Conservation (phyloP, 495 filamentous ascomycete species). For the Hamigera avellanea region DNA sequence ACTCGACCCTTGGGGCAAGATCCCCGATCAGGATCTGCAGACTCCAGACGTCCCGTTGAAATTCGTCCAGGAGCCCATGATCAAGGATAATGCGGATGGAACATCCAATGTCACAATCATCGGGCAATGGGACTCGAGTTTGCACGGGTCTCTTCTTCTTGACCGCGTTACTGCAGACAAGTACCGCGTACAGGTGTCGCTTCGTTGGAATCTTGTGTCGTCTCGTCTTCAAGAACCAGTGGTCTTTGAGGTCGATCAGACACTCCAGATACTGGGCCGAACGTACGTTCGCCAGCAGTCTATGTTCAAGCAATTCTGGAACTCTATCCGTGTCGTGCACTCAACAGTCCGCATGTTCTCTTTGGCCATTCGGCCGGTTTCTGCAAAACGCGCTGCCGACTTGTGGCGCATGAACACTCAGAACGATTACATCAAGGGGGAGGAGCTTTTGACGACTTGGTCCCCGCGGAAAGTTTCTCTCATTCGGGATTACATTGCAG, state of each 20-base stretch:
- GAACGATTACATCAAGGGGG: slow-evolving; percentile 88
- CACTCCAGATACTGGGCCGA: slow-evolving; percentile 72
- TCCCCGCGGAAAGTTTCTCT: slow-evolving; percentile 80
- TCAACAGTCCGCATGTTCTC: slow-evolving; percentile 79
- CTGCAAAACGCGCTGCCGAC: slow-evolving; percentile 82
- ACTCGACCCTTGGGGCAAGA: slow-evolving; percentile 73
- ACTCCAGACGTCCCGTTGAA: slow-evolving; percentile 66
- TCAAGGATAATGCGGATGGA: slow-evolving; percentile 77
- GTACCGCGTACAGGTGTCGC: slow-evolving; percentile 77
- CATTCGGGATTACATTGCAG: slow-evolving; percentile 66
- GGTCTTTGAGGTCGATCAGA: slow-evolving; percentile 68
- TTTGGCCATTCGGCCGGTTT: slow-evolving; percentile 70
- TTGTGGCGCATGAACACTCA: slow-evolving; percentile 96
- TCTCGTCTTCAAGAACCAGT: slow-evolving; percentile 71
- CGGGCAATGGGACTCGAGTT: slow-evolving; percentile 93
- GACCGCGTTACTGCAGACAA: slow-evolving; percentile 84
- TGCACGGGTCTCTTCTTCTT: slow-evolving; percentile 80
- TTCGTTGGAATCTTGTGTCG: slow-evolving; percentile 74
- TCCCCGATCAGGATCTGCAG: slow-evolving; percentile 61
- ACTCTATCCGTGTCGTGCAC: slow-evolving; percentile 72
- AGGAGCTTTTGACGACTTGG: slow-evolving; percentile 77
- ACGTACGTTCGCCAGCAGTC: slow-evolving; percentile 74
- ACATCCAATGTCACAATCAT: slow-evolving; percentile 77
- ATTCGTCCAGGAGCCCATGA: slow-evolving; percentile 58
- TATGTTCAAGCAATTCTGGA: slow-evolving; percentile 81